Percentiles rank a stretch among this genome's conserved stretches.
These are phyloP conservation scores for Chrysoporthe cubensis DNA, from an alignment of 2,329 filamentous ascomycete species.

Conservation along the genomic window DNA sequence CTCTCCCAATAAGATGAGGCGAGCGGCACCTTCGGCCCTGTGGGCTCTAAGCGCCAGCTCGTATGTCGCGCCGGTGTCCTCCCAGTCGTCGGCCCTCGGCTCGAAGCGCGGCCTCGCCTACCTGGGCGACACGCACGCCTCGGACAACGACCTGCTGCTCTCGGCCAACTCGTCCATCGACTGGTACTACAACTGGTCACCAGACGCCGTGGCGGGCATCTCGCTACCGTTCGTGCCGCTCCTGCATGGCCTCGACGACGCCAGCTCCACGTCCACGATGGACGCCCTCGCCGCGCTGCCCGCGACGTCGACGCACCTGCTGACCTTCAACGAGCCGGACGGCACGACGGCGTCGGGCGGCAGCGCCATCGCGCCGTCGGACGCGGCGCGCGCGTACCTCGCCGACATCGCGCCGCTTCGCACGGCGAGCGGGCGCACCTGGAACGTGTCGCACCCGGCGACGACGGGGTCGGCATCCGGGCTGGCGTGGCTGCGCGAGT, in stretches of 20 bases:
- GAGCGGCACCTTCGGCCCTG: background rate
- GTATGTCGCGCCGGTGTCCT: background rate
- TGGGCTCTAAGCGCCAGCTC: background rate
- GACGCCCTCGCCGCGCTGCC: constrained; percentile 37
- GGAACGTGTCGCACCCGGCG: constrained; percentile 46
- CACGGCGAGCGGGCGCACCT: constrained; percentile 31
- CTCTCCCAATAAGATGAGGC: background rate
- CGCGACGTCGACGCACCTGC: constrained; percentile 42
- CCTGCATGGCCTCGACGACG: constrained; percentile 43
- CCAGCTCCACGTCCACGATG: constrained; percentile 34
- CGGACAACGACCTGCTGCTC: constrained; percentile 41
- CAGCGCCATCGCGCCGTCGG: constrained; percentile 42
- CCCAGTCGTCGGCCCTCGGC: constrained; percentile 9
- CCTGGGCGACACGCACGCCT: constrained; percentile 30
- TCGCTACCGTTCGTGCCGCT: constrained; percentile 43
- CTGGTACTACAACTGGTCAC: constrained; percentile 51
- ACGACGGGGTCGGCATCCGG: constrained; percentile 45
- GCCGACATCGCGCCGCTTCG: constrained; percentile 43
- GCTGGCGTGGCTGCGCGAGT: constrained; percentile 44
- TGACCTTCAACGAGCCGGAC: constrained; percentile 49
- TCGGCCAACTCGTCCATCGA: constrained; percentile 43
- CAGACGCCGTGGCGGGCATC: constrained; percentile 35
- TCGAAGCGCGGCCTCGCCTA: constrained; percentile 38
- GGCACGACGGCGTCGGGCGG: constrained; percentile 44
- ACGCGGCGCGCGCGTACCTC: constrained; percentile 44